Evolutionary conservation across 805 yeast species (phyloP).

Genomic region (Candida cerambycidarum): DNA sequence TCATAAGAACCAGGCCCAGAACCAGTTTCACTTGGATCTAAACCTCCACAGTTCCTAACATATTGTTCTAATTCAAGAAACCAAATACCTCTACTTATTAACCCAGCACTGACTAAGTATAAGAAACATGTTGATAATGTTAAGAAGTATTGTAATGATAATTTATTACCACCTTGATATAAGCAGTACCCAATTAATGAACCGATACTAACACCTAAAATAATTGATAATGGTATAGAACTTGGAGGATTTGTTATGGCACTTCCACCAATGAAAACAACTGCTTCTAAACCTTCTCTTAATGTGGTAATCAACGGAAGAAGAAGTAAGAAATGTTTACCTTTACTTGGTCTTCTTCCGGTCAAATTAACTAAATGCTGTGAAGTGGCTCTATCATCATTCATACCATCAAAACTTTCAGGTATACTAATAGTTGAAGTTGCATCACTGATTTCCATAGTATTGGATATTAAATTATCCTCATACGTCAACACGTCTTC

Average conservation of each 20-base stretch:
- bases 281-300: slow-evolving; percentile 90
- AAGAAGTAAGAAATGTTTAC: slow-evolving; percentile 31
- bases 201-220: slow-evolving; percentile 61
- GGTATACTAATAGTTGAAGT: slow-evolving; percentile 1
- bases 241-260: slow-evolving; percentile 35
- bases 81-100: slow-evolving; percentile 46
- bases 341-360: not conserved
- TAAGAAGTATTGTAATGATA: slow-evolving; percentile 43
- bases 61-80: slow-evolving; percentile 40
- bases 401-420: not conserved
- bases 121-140: slow-evolving; percentile 40
- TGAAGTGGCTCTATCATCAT: not conserved
- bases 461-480: not conserved
- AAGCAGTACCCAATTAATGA: slow-evolving; percentile 45
- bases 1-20: slow-evolving; percentile 48
- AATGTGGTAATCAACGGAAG: slow-evolving; percentile 54
- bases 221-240: slow-evolving; percentile 57
- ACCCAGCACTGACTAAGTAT: slow-evolving; percentile 45
- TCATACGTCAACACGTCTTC: not conserved
- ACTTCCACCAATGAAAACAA: slow-evolving; percentile 87
- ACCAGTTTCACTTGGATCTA: slow-evolving; percentile 45
- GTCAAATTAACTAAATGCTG: not conserved
- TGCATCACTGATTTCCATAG: not conserved
- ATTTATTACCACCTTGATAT: slow-evolving; percentile 41
- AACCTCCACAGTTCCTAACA: slow-evolving; percentile 39